These are phyloP conservation scores for Rhexocercosporidium sp. DNA, from an alignment of 2,329 filamentous ascomycete species.

Conservation along the genomic window DNA sequence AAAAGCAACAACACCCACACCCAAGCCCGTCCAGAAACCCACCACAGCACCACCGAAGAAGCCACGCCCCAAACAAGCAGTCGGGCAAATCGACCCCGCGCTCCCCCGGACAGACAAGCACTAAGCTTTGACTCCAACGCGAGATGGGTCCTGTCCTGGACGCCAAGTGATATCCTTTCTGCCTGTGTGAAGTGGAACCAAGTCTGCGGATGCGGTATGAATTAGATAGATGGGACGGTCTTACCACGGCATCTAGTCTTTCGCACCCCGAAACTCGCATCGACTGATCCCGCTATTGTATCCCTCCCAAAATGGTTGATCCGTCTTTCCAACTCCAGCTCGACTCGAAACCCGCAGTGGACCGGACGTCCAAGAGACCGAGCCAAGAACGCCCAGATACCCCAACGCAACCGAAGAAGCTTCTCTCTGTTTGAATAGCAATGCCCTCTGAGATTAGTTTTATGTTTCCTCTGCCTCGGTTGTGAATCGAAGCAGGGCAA, in stretches of 20 bases:
- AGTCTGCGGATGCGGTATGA: conserved; percentile 31
- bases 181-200: conserved; percentile 14
- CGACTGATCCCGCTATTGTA: conserved; percentile 22
- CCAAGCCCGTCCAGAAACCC: conserved; percentile 26
- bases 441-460: conserved; percentile 91
- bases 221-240: conserved; percentile 21
- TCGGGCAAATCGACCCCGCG: conserved; percentile 28
- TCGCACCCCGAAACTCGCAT: conserved; percentile 24
- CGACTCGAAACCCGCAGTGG: conserved; percentile 29
- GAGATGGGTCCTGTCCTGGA: conserved; percentile 76
- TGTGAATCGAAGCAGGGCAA: conserved; percentile 61
- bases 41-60: conserved; percentile 29
- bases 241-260: conserved; percentile 35
- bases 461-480: conserved; percentile 77
- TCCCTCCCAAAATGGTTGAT: conserved; percentile 24
- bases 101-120: conserved; percentile 68
- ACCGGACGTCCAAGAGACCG: conserved; percentile 28
- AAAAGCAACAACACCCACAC: conserved; percentile 14
- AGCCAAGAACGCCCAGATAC: conserved; percentile 30
- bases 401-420: conserved; percentile 40
- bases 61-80: conserved; percentile 15
- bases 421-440: conserved; percentile 82
- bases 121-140: conserved; percentile 94
- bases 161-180: conserved; percentile 28
- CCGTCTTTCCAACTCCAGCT: conserved; percentile 28